Conservation (phyloP, 2,329 filamentous ascomycete genomes). For the Fusarium solani-melongenae region DNA sequence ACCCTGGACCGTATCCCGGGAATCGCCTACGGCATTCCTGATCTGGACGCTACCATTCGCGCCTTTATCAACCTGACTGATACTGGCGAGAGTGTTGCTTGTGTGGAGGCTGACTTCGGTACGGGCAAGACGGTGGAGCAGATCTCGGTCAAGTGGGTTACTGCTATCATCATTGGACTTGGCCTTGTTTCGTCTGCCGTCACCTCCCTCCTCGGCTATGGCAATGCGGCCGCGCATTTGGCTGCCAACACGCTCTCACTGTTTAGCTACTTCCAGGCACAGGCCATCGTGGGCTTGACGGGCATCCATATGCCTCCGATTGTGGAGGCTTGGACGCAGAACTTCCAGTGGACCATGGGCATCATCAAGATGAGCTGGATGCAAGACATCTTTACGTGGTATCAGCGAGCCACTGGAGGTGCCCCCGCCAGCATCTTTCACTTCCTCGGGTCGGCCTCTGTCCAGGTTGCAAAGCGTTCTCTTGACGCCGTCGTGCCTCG, state of each 20-base stretch:
- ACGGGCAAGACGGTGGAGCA: conserved; percentile 94
- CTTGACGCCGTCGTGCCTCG: conserved; percentile 49
- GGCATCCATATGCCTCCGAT: conserved; percentile 85
- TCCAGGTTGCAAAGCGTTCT: conserved; percentile 78
- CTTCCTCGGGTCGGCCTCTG: conserved; percentile 77
- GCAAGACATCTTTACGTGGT: conserved; percentile 92
- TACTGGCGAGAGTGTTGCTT: conserved; percentile 75
- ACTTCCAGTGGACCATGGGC: conserved; percentile 98
- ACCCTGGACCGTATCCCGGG: conserved; percentile 76
- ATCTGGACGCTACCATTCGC: conserved; percentile 86
- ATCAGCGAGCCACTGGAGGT: conserved; percentile 91
- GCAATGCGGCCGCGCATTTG: conserved; percentile 93
- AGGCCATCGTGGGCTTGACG: conserved; percentile 89
- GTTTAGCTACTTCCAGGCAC: conserved; percentile 92
- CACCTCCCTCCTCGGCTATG: conserved; percentile 88
- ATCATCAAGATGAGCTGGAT: conserved; percentile 88
- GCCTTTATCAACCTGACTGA: conserved; percentile 81
- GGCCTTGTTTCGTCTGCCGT: conserved; percentile 87
- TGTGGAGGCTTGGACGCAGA: conserved; percentile 92
- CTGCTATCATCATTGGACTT: conserved; percentile 86
- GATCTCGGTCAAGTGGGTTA: conserved; percentile 87
- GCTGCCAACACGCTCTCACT: conserved; percentile 92
- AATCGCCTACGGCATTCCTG: conserved; percentile 89
- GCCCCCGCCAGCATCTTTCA: conserved; percentile 83
- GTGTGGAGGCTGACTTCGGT: conserved; percentile 86